Evolutionary conservation across 768 basidiomycete genomes (phyloP).

Genomic region (Holtermanniella nyarrowii): DNA sequence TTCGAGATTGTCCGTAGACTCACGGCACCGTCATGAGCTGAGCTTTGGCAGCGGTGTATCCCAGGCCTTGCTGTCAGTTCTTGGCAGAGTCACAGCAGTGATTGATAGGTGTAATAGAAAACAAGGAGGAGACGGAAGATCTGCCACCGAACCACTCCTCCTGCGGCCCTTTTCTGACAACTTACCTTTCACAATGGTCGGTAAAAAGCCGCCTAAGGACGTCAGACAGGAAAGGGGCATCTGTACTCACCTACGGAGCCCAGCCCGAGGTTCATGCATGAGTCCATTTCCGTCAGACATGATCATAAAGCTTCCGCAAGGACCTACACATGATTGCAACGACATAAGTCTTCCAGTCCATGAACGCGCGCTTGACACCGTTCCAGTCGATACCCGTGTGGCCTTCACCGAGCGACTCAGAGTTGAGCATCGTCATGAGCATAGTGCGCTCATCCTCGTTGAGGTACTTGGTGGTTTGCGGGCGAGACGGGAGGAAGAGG

Average conservation of each 20-base stretch:
- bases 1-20: no score
- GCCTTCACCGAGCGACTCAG: conserved; percentile 21
- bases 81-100: no score
- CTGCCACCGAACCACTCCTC: no score
- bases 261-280: conserved; percentile 39
- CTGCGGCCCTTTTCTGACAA: no score
- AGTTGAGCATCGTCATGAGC: conserved; percentile 39
- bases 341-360: conserved; percentile 41
- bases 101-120: no score
- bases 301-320: conserved; percentile 1
- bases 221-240: conserved; percentile 7
- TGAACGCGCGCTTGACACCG: conserved; percentile 37
- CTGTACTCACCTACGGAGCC: conserved; percentile 13
- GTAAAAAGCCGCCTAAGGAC: conserved; percentile 41
- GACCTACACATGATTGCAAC: conserved; percentile 24
- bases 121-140: no score
- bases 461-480: conserved; percentile 39
- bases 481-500: conserved; percentile 43
- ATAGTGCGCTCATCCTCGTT: conserved; percentile 40
- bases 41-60: conserved; percentile 27
- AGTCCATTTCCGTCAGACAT: conserved; percentile 8
- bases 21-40: neutral
- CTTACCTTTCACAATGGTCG: conserved; percentile 42
- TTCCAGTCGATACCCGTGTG: conserved; percentile 37
- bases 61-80: no score